A percentile compares a stretch with the other conserved stretches of the same genome.
Conservation (phyloP, 1,284 basidiomycete species). For the Tremellales sp. region DNA sequence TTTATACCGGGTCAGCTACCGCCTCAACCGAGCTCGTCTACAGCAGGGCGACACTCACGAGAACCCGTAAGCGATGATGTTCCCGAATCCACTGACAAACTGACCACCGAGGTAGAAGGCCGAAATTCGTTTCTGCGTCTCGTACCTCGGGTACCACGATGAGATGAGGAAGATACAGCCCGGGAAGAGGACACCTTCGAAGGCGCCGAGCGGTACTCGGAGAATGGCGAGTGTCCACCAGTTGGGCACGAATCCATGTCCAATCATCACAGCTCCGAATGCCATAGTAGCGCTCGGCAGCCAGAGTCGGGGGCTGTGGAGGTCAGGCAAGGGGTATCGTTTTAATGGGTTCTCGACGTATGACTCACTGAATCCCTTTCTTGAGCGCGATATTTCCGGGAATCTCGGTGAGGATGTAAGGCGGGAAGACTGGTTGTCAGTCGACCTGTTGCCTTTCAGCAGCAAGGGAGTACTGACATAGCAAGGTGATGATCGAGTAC, state of each 20-base stretch:
- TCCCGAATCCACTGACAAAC: slow-evolving; percentile 47
- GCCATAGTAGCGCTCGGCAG: slow-evolving; percentile 49
- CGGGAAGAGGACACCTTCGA: slow-evolving; percentile 41
- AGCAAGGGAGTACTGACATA: slow-evolving; percentile 10
- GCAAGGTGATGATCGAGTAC: slow-evolving; percentile 41
- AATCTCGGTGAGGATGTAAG: slow-evolving; percentile 47
- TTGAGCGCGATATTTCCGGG: slow-evolving; percentile 7
- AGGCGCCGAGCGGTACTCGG: slow-evolving; percentile 47
- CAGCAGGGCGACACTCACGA: slow-evolving; percentile 14
- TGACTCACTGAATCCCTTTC: slow-evolving; percentile 1
- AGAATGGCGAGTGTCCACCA: slow-evolving; percentile 53
- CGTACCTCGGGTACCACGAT: slow-evolving; percentile 51
- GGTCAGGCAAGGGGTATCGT: too few species aligned
- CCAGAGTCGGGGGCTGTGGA: slow-evolving; percentile 43
- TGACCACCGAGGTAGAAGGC: slow-evolving; percentile 48
- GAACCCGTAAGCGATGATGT: slow-evolving; percentile 48
- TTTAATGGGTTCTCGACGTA: slow-evolving; percentile 2
- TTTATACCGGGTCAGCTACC: slow-evolving; percentile 38
- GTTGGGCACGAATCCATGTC: slow-evolving; percentile 57
- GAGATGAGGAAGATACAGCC: slow-evolving; percentile 49
- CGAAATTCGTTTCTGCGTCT: slow-evolving; percentile 43
- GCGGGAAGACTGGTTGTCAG: slow-evolving; percentile 36
- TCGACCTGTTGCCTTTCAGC: not conserved
- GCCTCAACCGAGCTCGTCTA: slow-evolving; percentile 18
- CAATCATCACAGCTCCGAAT: slow-evolving; percentile 57